Conservation (phyloP, 208 protist species). For the Tritrichomonas musculus region DNA sequence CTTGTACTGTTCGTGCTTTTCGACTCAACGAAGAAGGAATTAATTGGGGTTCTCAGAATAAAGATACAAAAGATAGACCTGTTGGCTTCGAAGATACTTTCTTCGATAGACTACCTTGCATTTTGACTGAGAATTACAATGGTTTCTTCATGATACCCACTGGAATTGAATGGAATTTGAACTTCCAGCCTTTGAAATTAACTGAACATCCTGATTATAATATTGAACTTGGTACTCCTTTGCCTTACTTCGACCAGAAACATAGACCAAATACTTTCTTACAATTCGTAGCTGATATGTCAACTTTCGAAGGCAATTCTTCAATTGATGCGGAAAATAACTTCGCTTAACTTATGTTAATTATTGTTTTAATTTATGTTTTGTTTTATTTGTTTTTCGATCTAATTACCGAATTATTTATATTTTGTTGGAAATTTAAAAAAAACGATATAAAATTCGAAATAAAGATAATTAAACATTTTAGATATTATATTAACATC, state of each 20-base stretch:
- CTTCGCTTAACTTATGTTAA: neutral
- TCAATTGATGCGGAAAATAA: constrained; percentile 3
- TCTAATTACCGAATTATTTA: no score
- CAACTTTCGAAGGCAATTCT: neutral
- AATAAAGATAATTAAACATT: neutral
- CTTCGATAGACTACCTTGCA: constrained; percentile 76
- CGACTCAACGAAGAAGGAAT: constrained; percentile 70
- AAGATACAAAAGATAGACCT: constrained; percentile 55
- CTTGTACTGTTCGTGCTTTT: constrained; percentile 71
- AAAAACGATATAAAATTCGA: no score
- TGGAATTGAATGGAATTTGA: constrained; percentile 76
- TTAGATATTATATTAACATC: neutral
- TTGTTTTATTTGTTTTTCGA: no score
- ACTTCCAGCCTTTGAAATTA: constrained; percentile 78
- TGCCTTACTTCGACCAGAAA: constrained; percentile 79
- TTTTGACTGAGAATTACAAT: constrained; percentile 76
- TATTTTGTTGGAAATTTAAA: no score
- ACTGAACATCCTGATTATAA: constrained; percentile 68
- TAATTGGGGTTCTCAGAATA: constrained; percentile 75
- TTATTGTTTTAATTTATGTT: no score
- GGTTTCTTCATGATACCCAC: constrained; percentile 85
- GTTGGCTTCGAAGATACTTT: constrained; percentile 66
- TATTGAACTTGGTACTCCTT: constrained; percentile 70
- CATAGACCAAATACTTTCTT: constrained; percentile 80
- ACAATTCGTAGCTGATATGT: constrained; percentile 58